Conservation (phyloP, 768 basidiomycete genomes). For the Serendipita sp. region DNA sequence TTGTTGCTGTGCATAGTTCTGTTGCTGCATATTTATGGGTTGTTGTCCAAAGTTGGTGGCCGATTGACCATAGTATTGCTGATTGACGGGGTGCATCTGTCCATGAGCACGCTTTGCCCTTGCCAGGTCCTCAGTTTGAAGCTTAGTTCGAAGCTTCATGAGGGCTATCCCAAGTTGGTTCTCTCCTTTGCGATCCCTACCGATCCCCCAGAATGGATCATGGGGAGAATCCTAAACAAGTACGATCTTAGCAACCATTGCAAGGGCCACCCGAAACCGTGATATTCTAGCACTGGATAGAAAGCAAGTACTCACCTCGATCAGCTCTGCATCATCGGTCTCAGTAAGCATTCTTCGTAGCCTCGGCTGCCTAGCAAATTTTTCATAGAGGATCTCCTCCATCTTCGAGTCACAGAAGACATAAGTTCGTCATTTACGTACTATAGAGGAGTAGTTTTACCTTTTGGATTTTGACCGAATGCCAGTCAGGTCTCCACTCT, state of each 20-base stretch:
- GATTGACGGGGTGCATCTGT: background rate
- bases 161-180: slow-evolving; percentile 14
- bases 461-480: slow-evolving; percentile 11
- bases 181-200: slow-evolving; percentile 9
- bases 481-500: slow-evolving; percentile 10
- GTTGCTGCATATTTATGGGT: no score
- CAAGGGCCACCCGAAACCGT: background rate
- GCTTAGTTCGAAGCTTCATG: slow-evolving; percentile 8
- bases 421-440: background rate
- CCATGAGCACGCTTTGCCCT: background rate
- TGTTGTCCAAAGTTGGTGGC: no score
- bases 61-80: background rate
- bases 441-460: background rate
- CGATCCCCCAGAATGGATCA: slow-evolving; percentile 14
- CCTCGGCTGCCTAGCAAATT: slow-evolving; percentile 12
- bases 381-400: slow-evolving; percentile 11
- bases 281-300: background rate
- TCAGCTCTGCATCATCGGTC: slow-evolving; percentile 11
- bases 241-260: background rate
- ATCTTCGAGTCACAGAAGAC: slow-evolving; percentile 7
- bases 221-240: background rate
- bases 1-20: no score
- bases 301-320: slow-evolving; percentile 8
- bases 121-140: background rate
- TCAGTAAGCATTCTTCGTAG: slow-evolving; percentile 9